A percentile compares a stretch with the other conserved stretches of the same genome.
Conservation (phyloP, 78 protist species). For the Planoprotostelium fungivorum region DNA sequence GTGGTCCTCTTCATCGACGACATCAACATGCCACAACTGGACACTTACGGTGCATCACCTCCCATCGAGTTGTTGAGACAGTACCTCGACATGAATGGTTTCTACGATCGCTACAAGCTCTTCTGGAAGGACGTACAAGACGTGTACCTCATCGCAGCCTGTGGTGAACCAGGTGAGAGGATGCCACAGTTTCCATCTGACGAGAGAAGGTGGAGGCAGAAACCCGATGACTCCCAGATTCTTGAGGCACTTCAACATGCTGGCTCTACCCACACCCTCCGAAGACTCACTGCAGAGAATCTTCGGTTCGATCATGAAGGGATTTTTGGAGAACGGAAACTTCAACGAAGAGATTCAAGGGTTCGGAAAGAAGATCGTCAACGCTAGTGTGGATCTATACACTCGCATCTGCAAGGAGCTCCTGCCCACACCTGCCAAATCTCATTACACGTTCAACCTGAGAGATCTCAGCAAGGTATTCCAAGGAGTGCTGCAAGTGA, state of each 20-base stretch:
- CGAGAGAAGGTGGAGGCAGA: constrained; percentile 93
- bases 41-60: constrained; percentile 94
- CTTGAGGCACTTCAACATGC: constrained; percentile 85
- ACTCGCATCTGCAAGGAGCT: constrained; percentile 15
- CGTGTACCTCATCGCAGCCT: constrained; percentile 91
- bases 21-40: constrained; percentile 92
- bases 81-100: constrained; percentile 92
- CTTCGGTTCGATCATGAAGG: constrained; percentile 93
- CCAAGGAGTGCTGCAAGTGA: constrained; percentile 56
- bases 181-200: too few species aligned
- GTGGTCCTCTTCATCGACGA: constrained; percentile 96
- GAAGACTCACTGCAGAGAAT: constrained; percentile 82
- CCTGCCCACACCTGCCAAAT: constrained; percentile 86
- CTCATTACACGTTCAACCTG: constrained; percentile 94
- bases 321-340: constrained; percentile 94
- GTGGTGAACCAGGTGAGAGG: constrained; percentile 98
- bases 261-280: constrained; percentile 95
- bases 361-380: constrained; percentile 78
- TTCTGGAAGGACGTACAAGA: constrained; percentile 83
- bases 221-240: constrained; percentile 85
- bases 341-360: constrained; percentile 80
- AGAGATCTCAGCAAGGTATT: constrained; percentile 83
- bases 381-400: constrained; percentile 48
- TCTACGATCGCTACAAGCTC: constrained; percentile 75
- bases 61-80: constrained; percentile 92